These are phyloP conservation scores for Zymoseptoria crescenta DNA, from an alignment of 2,329 filamentous ascomycete genomes.

Conservation along the genomic window DNA sequence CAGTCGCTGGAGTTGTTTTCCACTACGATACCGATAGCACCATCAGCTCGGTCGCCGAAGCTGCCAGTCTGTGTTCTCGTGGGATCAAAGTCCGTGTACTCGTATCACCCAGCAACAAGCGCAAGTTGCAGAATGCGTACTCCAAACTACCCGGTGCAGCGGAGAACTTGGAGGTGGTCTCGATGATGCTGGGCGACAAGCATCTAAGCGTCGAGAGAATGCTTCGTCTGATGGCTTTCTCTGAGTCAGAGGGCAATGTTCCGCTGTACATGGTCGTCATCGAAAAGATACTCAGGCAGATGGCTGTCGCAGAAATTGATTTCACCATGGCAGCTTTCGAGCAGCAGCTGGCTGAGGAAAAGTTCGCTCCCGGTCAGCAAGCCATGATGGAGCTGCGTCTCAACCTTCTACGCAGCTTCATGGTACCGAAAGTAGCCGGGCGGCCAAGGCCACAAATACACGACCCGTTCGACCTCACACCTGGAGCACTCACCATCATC, in stretches of 20 bases:
- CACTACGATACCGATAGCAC: conserved; percentile 47
- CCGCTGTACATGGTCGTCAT: conserved; percentile 52
- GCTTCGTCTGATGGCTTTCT: conserved; percentile 49
- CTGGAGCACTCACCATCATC: conserved; percentile 55
- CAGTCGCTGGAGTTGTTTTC: conserved; percentile 53
- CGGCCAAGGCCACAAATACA: neutral
- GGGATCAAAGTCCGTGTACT: conserved; percentile 45
- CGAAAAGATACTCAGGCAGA: conserved; percentile 48
- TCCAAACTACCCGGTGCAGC: conserved; percentile 27
- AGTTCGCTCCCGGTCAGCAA: conserved; percentile 44
- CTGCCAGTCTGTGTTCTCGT: conserved; percentile 45
- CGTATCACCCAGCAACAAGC: conserved; percentile 44
- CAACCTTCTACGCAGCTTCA: conserved; percentile 57
- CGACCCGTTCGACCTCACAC: conserved; percentile 22
- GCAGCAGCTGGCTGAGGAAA: conserved; percentile 27
- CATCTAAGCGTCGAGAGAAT: conserved; percentile 48
- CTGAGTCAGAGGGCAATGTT: conserved; percentile 31
- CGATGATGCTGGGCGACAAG: conserved; percentile 38
- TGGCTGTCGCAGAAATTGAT: conserved; percentile 37
- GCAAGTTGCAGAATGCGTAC: conserved; percentile 37
- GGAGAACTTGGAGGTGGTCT: conserved; percentile 39
- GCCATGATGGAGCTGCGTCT: conserved; percentile 53
- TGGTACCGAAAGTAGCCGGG: conserved; percentile 30
- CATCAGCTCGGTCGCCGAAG: conserved; percentile 47
- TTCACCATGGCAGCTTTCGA: conserved; percentile 50